These are phyloP conservation scores for Alternaria arbusti DNA, from an alignment of 2,329 filamentous ascomycete genomes.

Conservation along the genomic window DNA sequence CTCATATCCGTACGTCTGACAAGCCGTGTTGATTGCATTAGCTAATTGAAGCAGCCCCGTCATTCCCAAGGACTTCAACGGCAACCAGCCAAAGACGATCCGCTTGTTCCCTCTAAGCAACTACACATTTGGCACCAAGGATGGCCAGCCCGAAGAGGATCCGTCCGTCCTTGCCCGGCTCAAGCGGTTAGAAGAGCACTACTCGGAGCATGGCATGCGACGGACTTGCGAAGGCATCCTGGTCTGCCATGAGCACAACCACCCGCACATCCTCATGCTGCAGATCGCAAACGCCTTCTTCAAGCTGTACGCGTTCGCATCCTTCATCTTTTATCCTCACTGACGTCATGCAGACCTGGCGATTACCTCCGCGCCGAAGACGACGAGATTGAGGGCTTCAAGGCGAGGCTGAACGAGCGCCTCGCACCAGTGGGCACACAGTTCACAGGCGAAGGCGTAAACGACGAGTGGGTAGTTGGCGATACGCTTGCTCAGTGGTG, in stretches of 20 bases:
- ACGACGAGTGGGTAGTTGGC: constrained; percentile 92
- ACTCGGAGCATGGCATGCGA: constrained; percentile 89
- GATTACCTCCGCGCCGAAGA: constrained; percentile 91
- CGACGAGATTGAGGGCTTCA: constrained; percentile 95
- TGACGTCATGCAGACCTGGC: constrained; percentile 66
- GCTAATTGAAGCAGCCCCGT: constrained; percentile 63
- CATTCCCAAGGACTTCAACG: constrained; percentile 82
- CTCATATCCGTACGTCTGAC: constrained; percentile 65
- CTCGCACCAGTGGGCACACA: constrained; percentile 88
- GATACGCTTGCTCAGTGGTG: constrained; percentile 98
- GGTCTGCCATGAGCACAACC: constrained; percentile 98
- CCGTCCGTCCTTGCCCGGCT: constrained; percentile 91
- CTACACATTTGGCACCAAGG: constrained; percentile 98
- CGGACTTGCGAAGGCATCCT: constrained; percentile 96
- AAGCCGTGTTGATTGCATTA: too few relatives aligned
- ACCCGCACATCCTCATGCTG: constrained; percentile 97
- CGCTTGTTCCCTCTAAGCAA: constrained; percentile 94
- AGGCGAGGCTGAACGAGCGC: constrained; percentile 87
- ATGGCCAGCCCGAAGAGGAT: constrained; percentile 97
- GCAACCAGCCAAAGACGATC: constrained; percentile 87
- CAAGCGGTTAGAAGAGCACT: constrained; percentile 95
- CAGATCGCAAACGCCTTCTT: constrained; percentile 99
- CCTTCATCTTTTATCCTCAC: neutral
- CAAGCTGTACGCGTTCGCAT: constrained; percentile 69
- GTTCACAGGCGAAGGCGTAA: constrained; percentile 81